These are phyloP conservation scores for Themeda triandra DNA, from an alignment of 176 grass and related monocot species.

Conservation along the genomic window DNA sequence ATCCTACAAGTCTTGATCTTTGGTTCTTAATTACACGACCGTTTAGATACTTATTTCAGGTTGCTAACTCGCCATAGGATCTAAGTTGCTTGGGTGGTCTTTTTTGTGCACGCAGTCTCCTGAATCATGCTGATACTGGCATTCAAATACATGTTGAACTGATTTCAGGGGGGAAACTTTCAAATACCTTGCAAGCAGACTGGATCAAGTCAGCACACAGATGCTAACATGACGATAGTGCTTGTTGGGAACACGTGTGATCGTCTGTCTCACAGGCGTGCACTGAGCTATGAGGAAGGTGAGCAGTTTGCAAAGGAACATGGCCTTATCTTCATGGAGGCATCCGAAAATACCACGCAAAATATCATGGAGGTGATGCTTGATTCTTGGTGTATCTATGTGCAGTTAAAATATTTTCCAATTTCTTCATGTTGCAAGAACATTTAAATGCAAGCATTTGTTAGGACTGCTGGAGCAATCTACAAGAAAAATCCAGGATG, in stretches of 20 bases:
- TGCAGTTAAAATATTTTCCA: background rate
- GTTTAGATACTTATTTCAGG: too few species aligned
- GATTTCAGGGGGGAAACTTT: constrained; percentile 70
- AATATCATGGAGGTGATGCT: constrained; percentile 63
- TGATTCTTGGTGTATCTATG: background rate
- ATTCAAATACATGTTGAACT: background rate
- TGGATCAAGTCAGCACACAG: constrained; percentile 76
- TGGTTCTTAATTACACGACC: too few species aligned
- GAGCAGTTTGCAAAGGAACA: constrained; percentile 82
- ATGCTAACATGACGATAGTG: constrained; percentile 81
- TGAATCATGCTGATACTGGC: background rate
- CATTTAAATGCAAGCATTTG: constrained; percentile 47
- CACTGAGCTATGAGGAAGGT: constrained; percentile 66
- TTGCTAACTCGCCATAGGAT: too few species aligned
- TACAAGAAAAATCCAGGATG: constrained; percentile 87
- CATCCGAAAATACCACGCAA: constrained; percentile 69
- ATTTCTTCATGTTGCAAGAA: background rate
- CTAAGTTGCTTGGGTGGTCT: background rate
- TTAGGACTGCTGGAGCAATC: constrained; percentile 66
- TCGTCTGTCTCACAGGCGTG: constrained; percentile 66
- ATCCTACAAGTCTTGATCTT: too few species aligned
- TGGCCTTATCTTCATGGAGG: constrained; percentile 78
- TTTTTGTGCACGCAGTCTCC: background rate
- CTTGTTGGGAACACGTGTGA: constrained; percentile 68
- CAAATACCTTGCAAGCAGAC: constrained; percentile 75